Base-by-base conservation (phyloP, 306 rosid genomes). In the Gastrolobium bilobum region DNA sequence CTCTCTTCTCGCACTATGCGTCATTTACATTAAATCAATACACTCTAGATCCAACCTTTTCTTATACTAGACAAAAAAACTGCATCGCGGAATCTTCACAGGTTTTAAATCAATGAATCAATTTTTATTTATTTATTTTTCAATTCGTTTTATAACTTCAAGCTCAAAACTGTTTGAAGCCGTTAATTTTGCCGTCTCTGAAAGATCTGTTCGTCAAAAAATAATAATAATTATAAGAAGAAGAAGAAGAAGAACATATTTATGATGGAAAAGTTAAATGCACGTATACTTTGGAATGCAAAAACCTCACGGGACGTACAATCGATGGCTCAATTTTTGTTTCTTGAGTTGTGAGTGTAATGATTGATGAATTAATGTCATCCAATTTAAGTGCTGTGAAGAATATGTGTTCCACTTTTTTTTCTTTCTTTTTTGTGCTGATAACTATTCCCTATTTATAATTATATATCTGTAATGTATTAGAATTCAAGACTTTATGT, bases 41-140 rank as follows among this genome's bases (percentile, higher is more conserved):
- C 6, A n/a, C 46, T 47, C 42, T 68, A 68, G 85, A 81, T 81
- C 85, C 79, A 81, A 37, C 34, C 7, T 8, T 6, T 53, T 67
- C 5, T 3, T 2, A 2, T 46, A 7, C 50, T 26, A n/a, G 7
- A 11, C 34, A 2, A 3, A 42, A 42, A 52, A 76, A 14, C 31
- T 69, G 34, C 44, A 38, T 53, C 54, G 35, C 54, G 4, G 58
- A 68, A 68, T 47, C 73, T 2, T 7, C 13, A 3, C 13, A 8
- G 10, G 43, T 31, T 47, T 31, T 4, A 0, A 47, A 68, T 30
- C 58, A 3, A 38, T 57, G 50, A 70, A 35, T 59, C 59, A 43
- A 20, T 10, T 68, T 34, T 37, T n/a, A n/a, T 71, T 3, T 69
- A 2, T 7, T 8, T 63, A 29, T 44, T 47, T 30, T 20, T 20